Evolutionary conservation across 768 basidiomycete genomes (phyloP).

Genomic region (Flagelloscypha sp.): DNA sequence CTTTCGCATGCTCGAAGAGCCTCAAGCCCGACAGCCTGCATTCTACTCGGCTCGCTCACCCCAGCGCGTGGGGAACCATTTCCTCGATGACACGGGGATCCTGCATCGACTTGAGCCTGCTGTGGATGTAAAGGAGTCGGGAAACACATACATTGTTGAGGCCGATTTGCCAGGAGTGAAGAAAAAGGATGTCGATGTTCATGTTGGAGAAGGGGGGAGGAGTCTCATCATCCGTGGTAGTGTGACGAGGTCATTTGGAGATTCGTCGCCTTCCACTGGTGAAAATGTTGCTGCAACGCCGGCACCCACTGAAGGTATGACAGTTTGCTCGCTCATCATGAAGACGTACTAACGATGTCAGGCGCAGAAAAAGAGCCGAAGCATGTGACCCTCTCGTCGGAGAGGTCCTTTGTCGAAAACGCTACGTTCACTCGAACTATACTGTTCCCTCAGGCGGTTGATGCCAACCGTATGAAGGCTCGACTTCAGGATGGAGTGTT

Average conservation of each 20-base stretch:
- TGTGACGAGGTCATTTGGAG: slow-evolving; percentile 22
- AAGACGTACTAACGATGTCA: no score
- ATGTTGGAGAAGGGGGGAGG: slow-evolving; percentile 60
- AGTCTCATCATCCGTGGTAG: slow-evolving; percentile 70
- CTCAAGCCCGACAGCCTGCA: slow-evolving; percentile 34
- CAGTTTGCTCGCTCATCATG: no score
- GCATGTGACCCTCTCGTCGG: slow-evolving; percentile 41
- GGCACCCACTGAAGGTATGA: slow-evolving; percentile 23
- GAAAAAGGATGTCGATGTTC: slow-evolving; percentile 67
- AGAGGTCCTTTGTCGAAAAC: slow-evolving; percentile 51
- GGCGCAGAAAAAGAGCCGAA: slow-evolving; percentile 16
- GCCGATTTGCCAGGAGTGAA: slow-evolving; percentile 74
- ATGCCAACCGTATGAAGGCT: slow-evolving; percentile 49
- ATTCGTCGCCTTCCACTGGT: slow-evolving; percentile 10
- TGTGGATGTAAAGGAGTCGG: slow-evolving; percentile 62
- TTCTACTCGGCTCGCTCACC: slow-evolving; percentile 20
- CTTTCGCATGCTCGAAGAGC: slow-evolving; percentile 72
- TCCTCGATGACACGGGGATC: no score
- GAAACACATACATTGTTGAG: slow-evolving; percentile 57
- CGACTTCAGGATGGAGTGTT: slow-evolving; percentile 65
- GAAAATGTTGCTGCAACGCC: slow-evolving; percentile 13
- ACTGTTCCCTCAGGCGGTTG: slow-evolving; percentile 59
- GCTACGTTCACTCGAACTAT: slow-evolving; percentile 60
- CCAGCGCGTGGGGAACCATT: slow-evolving; percentile 41
- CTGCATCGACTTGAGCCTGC: no score